Evolutionary conservation across 768 basidiomycete species (phyloP).

Genomic region (Rickenella mellea): DNA sequence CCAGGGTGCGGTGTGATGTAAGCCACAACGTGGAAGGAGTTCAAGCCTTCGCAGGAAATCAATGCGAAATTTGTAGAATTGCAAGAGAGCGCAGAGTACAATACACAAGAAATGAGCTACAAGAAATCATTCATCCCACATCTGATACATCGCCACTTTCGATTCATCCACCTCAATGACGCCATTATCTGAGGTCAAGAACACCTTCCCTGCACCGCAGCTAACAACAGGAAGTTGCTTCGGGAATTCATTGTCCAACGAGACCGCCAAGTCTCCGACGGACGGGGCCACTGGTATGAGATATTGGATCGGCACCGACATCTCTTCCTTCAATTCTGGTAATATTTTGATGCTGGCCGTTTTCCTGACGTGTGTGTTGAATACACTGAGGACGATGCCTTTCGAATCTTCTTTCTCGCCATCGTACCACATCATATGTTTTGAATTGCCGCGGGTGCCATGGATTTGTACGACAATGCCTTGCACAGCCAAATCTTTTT

Average conservation of each 20-base stretch:
- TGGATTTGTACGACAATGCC: constrained; percentile 10
- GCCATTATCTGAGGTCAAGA: constrained; percentile 32
- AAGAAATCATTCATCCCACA: neutral
- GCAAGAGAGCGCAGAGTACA: neutral
- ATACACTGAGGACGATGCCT: constrained; percentile 19
- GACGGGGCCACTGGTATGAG: constrained; percentile 31
- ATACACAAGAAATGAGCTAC: neutral
- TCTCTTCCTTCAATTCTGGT: constrained; percentile 21
- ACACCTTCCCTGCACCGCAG: too few species aligned
- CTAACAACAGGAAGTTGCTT: too few species aligned
- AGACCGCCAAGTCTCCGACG: constrained; percentile 39
- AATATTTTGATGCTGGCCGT: constrained; percentile 19
- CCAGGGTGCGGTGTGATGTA: constrained; percentile 7
- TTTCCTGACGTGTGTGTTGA: constrained; percentile 18
- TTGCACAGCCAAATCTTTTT: constrained; percentile 18
- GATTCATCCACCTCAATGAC: neutral
- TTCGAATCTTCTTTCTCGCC: constrained; percentile 21
- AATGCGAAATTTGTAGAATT: constrained; percentile 7
- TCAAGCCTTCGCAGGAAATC: neutral
- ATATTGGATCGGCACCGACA: constrained; percentile 31
- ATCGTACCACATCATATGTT: constrained; percentile 15
- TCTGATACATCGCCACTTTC: neutral
- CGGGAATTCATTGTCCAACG: too few species aligned
- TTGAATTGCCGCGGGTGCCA: constrained; percentile 10
- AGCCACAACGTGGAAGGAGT: constrained; percentile 5